Percentiles rank a stretch among this genome's conserved stretches.
Conservation (phyloP, 1,284 basidiomycete genomes). For the Cystobasidium slooffiae region DNA sequence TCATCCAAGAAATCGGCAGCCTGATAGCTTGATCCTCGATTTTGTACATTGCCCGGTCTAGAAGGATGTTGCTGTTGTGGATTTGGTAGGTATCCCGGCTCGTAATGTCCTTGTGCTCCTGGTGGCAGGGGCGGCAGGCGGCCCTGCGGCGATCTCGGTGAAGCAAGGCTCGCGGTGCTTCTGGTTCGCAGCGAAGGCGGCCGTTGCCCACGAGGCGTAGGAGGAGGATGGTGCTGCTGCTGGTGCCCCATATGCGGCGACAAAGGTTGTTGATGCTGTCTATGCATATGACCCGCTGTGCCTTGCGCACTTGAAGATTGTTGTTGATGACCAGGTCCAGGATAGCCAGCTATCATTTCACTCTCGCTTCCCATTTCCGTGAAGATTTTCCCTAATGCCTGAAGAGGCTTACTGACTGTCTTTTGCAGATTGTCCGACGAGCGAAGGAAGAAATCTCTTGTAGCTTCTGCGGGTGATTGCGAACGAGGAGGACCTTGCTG, state of each 20-base stretch:
- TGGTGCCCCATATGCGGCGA: conserved; percentile 2
- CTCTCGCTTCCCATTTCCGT: conserved; percentile 61
- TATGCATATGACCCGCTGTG: background rate
- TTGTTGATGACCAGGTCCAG: conserved; percentile 27
- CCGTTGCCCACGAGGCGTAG: conserved; percentile 32
- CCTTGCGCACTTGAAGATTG: background rate
- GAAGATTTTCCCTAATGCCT: conserved; percentile 82
- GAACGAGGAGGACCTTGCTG: conserved; percentile 62
- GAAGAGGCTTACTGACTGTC: conserved; percentile 82
- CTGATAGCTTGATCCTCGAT: conserved; percentile 56
- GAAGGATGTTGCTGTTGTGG: conserved; percentile 30
- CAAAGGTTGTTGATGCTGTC: conserved; percentile 2
- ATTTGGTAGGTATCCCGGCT: conserved; percentile 35
- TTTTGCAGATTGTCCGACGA: conserved; percentile 70
- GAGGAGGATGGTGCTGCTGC: background rate
- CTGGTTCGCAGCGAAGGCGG: background rate
- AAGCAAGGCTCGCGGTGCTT: conserved; percentile 20
- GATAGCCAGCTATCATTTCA: conserved; percentile 52
- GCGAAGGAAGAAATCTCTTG: conserved; percentile 77
- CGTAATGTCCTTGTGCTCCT: conserved; percentile 21
- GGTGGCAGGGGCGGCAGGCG: background rate
- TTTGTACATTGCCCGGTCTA: conserved; percentile 29
- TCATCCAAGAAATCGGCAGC: conserved; percentile 66
- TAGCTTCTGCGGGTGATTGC: conserved; percentile 71
- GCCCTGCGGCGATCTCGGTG: conserved; percentile 24